Evolutionary conservation across 1,284 basidiomycete species (phyloP).

Genomic region (Wallemia ichthyophaga): DNA sequence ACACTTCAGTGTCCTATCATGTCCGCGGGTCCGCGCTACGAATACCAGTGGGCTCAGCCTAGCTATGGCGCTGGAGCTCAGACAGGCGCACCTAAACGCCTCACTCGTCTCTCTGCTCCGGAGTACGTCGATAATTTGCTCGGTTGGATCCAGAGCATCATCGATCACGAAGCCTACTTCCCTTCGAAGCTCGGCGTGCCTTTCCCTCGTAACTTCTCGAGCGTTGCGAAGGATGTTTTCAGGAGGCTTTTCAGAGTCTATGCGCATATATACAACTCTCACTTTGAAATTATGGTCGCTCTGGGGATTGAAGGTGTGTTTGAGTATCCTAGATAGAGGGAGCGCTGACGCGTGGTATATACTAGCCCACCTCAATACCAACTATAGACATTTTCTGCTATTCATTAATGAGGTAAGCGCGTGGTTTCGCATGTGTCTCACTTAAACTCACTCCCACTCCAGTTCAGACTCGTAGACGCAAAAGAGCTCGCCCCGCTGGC

Average conservation of each 20-base stretch:
- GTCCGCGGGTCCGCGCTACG: slow-evolving; percentile 90
- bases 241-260: slow-evolving; percentile 86
- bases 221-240: slow-evolving; percentile 71
- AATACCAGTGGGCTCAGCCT: slow-evolving; percentile 74
- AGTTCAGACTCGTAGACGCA: slow-evolving; percentile 93
- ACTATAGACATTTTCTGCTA: slow-evolving; percentile 90
- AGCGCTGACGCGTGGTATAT: not conserved
- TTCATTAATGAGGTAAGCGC: slow-evolving; percentile 77
- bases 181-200: slow-evolving; percentile 88
- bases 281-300: slow-evolving; percentile 96
- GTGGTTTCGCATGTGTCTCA: not conserved
- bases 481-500: slow-evolving; percentile 85
- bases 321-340: too few species aligned
- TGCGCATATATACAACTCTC: slow-evolving; percentile 95
- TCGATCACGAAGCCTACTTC: slow-evolving; percentile 80
- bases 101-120: slow-evolving; percentile 75
- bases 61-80: slow-evolving; percentile 36
- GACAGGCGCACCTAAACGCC: slow-evolving; percentile 33
- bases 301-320: slow-evolving; percentile 73
- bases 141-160: slow-evolving; percentile 84
- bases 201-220: slow-evolving; percentile 70
- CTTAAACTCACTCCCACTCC: not conserved
- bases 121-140: slow-evolving; percentile 95
- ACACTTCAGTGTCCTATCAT: slow-evolving; percentile 90
- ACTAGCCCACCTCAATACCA: slow-evolving; percentile 91